Base-by-base conservation (phyloP, 352 stramenopile genomes). In the Peronospora destructor region DNA sequence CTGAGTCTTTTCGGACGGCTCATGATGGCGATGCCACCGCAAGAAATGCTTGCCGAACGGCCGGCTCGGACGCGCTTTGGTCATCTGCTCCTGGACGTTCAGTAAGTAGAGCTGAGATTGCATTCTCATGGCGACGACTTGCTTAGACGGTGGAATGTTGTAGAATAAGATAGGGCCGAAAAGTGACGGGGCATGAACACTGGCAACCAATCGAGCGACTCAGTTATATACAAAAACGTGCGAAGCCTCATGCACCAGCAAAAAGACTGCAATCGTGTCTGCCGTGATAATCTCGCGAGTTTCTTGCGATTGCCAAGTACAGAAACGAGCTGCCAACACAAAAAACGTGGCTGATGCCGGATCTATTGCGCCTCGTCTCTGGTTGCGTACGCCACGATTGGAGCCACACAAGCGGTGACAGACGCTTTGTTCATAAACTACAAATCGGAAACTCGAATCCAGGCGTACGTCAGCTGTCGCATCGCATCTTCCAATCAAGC, bases 41-140 rank as follows among this genome's bases (percentile, higher is more conserved):
- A 43, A 60, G 29, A 35, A 51, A 29, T 71, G 45, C 45, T 77
- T 67, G 56, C 60, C 56, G 12, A 56, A 1, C 11, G 48, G 55
- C 36, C 61, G 56, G 17, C 54, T 45, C 45, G 60, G 43, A 26
- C 53, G 59, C 0, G 57, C 36, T 40, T 64, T 66, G 29, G 55
- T 58, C 45, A 60, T 35, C 33, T 66, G 60, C 43, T 51, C 48
- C 45, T 69, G 61, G 37, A 61, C 41, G n/a, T 59, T 39, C 25
- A 53, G 49, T 26, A 70, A 26, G 36, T 30, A 59, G 12, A 59
- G 29, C 37, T 61, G 59, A 56, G 66, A 52, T 54, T 66, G 74
- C 52, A 84, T 64, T 65, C 66, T 69, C 74, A 85, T 85, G 2
- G 47, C 12, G 30, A 21, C 17, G 14, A 32, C 28, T 51, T 59